Conservation (phyloP, 148 eudicot genomes). For the Fagopyrum homotropicum region DNA sequence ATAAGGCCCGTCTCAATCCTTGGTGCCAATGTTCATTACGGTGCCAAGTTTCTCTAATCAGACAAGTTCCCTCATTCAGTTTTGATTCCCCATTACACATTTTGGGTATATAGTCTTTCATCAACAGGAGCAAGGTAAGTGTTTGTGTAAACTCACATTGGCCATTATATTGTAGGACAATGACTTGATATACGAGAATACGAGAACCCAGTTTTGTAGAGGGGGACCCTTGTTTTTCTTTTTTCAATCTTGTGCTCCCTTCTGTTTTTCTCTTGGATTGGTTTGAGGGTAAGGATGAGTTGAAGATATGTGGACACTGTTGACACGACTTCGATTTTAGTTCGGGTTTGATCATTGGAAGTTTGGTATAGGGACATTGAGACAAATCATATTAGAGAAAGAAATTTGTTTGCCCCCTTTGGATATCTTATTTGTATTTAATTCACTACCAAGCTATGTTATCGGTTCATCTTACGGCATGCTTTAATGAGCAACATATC, state of each 20-base stretch:
- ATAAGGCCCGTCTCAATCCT: constrained; percentile 34
- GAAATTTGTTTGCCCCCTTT: constrained; percentile 1
- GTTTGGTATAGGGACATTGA: constrained; percentile 8
- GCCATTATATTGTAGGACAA: neutral
- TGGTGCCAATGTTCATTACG: constrained; percentile 32
- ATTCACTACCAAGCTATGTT: neutral
- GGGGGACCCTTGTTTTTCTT: neutral
- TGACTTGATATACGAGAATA: neutral
- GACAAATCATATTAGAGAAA: neutral
- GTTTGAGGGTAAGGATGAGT: neutral
- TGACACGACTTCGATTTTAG: neutral
- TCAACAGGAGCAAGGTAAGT: constrained; percentile 12
- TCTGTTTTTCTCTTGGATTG: neutral
- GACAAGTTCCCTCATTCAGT: constrained; percentile 6
- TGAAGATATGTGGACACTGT: constrained; percentile 6
- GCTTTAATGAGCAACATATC: too few species aligned
- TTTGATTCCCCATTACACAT: constrained; percentile 9
- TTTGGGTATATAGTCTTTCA: constrained; percentile 5
- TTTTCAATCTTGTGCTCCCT: neutral
- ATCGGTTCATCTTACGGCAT: neutral
- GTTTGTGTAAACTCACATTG: constrained; percentile 13
- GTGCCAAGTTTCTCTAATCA: constrained; percentile 37
- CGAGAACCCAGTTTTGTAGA: neutral
- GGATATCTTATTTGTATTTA: neutral
- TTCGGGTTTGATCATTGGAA: neutral